phyloP scores from a whole-genome alignment of 768 basidiomycete genomes.

The Clathrus columnatus region DNA sequence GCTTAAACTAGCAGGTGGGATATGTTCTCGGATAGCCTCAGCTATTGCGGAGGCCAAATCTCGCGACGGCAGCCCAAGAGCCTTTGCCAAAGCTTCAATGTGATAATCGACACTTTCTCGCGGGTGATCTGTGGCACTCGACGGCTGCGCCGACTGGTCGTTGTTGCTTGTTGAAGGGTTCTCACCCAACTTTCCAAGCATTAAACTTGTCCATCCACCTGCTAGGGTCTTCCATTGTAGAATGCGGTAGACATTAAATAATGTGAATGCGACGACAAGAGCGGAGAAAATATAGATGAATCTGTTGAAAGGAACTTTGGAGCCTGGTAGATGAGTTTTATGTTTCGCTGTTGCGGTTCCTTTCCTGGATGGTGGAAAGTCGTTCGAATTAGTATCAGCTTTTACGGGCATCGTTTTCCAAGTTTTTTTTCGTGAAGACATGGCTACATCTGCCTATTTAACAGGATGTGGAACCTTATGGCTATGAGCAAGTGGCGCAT shows the following conservation, averaged over 20 bases:
- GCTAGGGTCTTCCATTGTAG: conserved; percentile 42
- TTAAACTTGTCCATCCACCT: conserved; percentile 55
- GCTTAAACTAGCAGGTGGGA: conserved; percentile 53
- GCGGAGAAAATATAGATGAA: conserved; percentile 44
- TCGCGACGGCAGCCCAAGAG: conserved; percentile 50
- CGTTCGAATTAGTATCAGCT: not conserved
- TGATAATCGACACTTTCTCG: conserved; percentile 39
- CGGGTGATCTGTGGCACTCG: conserved; percentile 4
- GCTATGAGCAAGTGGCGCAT: not conserved
- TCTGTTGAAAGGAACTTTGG: conserved; percentile 32
- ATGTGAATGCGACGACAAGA: conserved; percentile 33
- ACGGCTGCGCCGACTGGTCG: conserved; percentile 7
- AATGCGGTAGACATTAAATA: conserved; percentile 44
- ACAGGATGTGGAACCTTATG: not conserved
- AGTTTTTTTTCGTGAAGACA: not conserved
- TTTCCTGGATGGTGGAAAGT: conserved; percentile 23
- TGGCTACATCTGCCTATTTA: not conserved
- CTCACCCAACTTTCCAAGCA: conserved; percentile 26
- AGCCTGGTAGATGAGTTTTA: conserved; percentile 34
- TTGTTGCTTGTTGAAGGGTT: conserved; percentile 6
- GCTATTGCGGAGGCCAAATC: conserved; percentile 61
- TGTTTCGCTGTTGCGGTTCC: conserved; percentile 19
- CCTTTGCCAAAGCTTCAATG: conserved; percentile 51
- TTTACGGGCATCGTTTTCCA: not conserved
- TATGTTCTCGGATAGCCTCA: conserved; percentile 45